Percentiles rank a stretch among this genome's conserved stretches.
These are phyloP conservation scores for Ilyonectria destructans DNA, from an alignment of 2,329 filamentous ascomycete genomes.

Conservation along the genomic window DNA sequence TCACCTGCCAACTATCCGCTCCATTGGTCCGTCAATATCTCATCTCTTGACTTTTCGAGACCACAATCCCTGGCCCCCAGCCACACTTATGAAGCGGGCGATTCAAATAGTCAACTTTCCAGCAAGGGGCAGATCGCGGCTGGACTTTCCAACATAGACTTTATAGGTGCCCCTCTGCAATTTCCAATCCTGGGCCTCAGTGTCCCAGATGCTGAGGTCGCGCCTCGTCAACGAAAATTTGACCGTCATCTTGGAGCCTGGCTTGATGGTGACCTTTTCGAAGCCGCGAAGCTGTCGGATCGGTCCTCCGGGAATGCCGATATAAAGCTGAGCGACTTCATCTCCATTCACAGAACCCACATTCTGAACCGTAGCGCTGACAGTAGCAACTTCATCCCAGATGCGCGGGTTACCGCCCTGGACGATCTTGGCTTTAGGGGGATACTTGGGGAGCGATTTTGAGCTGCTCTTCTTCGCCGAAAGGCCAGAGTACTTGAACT, in stretches of 20 bases:
- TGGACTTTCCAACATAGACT: slow-evolving; percentile 10
- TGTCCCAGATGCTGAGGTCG: slow-evolving; percentile 4
- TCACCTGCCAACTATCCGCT: neutral
- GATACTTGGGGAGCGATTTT: neutral
- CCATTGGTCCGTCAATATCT: neutral
- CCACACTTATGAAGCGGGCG: neutral
- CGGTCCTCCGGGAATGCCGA: slow-evolving; percentile 1
- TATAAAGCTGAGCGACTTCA: slow-evolving; percentile 6
- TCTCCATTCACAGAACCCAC: neutral
- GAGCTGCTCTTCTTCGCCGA: neutral
- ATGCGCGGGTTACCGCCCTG: neutral
- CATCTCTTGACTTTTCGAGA: neutral
- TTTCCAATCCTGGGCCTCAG: neutral
- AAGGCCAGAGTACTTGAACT: slow-evolving; percentile 5
- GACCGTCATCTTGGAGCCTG: neutral
- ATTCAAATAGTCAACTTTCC: neutral
- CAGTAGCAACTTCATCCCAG: slow-evolving; percentile 1
- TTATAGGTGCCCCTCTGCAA: neutral
- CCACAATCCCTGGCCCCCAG: too few relatives aligned
- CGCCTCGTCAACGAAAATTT: neutral
- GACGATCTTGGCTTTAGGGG: neutral
- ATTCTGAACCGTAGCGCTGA: neutral
- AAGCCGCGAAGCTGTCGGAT: neutral
- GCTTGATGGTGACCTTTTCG: slow-evolving; percentile 2
- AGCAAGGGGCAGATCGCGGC: slow-evolving; percentile 8